phyloP scores from a whole-genome alignment of 176 grass and related monocot species.

The Carex cristatella region DNA sequence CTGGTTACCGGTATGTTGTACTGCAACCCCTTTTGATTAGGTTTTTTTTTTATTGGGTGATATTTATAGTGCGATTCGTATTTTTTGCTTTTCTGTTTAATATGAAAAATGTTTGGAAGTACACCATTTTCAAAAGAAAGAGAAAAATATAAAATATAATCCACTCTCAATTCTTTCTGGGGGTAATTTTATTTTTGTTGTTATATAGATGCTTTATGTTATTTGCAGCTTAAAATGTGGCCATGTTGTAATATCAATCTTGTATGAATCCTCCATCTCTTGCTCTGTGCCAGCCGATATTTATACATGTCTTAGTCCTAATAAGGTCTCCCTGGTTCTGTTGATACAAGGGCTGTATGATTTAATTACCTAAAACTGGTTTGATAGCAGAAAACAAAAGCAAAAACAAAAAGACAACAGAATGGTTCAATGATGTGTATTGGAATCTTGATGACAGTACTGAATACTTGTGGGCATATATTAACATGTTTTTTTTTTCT shows the following conservation, averaged over 20 bases:
- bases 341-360: background rate
- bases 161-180: background rate
- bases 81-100: background rate
- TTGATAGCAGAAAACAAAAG: background rate
- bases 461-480: background rate
- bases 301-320: background rate
- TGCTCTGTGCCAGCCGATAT: background rate
- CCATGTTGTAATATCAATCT: background rate
- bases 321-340: background rate
- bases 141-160: background rate
- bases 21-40: background rate
- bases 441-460: slow-evolving; percentile 7
- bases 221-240: background rate
- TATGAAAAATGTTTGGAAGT: background rate
- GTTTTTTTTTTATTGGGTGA: background rate
- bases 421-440: background rate
- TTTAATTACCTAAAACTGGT: background rate
- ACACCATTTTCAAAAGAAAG: background rate
- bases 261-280: background rate
- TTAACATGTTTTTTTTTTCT: slow-evolving; percentile 15
- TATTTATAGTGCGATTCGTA: background rate
- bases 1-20: background rate
- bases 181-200: background rate
- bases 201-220: background rate
- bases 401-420: background rate